Conservation (phyloP, 768 basidiomycete species). For the Trametes meyenii region DNA sequence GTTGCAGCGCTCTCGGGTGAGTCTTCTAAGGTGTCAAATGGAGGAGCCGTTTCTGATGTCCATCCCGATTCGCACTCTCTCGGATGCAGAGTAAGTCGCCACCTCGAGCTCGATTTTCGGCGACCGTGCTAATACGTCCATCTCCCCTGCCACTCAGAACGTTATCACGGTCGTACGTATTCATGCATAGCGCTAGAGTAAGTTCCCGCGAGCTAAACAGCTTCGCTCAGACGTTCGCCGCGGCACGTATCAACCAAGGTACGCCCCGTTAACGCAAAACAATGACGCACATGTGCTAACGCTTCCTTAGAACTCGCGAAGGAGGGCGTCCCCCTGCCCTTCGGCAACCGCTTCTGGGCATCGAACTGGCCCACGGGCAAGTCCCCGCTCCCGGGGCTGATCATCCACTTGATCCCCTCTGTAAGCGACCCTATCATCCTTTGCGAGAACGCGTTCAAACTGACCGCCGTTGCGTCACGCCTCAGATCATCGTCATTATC, state of each 20-base stretch:
- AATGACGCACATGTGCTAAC: background rate
- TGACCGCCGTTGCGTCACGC: background rate
- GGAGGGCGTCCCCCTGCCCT: constrained; percentile 62
- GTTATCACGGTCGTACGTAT: constrained; percentile 31
- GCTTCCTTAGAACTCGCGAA: constrained; percentile 50
- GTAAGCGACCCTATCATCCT: constrained; percentile 26
- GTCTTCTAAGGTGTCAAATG: constrained; percentile 5
- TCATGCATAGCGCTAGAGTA: background rate
- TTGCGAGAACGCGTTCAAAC: background rate
- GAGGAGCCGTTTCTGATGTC: constrained; percentile 19
- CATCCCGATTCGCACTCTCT: constrained; percentile 42
- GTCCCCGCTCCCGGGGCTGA: constrained; percentile 57
- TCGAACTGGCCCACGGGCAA: constrained; percentile 64
- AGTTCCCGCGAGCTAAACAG: background rate
- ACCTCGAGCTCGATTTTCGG: background rate
- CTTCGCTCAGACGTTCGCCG: constrained; percentile 47
- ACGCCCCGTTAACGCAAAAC: background rate
- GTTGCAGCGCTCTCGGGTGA: constrained; percentile 40
- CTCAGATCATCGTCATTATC: constrained; percentile 53
- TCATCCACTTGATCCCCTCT: constrained; percentile 58
- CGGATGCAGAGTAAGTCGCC: constrained; percentile 16
- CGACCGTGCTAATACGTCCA: background rate
- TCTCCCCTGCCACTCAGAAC: constrained; percentile 14
- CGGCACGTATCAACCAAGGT: constrained; percentile 56
- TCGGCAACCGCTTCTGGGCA: constrained; percentile 62